phyloP scores from a whole-genome alignment of 371 early-diverging fungal genomes.

The Mortierella sp. region DNA sequence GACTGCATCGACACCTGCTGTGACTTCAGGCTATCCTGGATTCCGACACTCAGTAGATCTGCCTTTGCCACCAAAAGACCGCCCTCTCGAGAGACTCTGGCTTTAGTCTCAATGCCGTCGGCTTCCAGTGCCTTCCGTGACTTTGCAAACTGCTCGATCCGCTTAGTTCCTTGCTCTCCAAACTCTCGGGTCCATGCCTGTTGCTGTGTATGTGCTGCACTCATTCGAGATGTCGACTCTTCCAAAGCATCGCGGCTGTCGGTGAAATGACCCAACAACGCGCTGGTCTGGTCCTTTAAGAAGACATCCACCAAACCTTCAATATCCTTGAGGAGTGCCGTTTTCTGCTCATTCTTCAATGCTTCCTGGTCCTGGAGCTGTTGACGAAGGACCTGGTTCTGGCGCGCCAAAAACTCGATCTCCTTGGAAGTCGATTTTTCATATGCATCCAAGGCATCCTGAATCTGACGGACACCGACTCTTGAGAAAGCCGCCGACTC shows the following conservation, averaged over 20 bases:
- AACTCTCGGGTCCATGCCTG: constrained; percentile 26
- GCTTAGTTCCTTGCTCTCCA: constrained; percentile 20
- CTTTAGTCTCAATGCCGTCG: neutral
- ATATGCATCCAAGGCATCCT: constrained; percentile 25
- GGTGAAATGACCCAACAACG: constrained; percentile 33
- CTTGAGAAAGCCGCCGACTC: constrained; percentile 31
- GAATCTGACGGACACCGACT: constrained; percentile 22
- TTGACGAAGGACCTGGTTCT: constrained; percentile 38
- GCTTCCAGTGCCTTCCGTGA: constrained; percentile 23
- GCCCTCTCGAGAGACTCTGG: constrained; percentile 12
- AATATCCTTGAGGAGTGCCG: constrained; percentile 26
- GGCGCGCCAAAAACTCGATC: constrained; percentile 24
- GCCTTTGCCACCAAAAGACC: constrained; percentile 6
- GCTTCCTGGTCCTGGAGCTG: constrained; percentile 31
- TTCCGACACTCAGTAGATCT: constrained; percentile 2
- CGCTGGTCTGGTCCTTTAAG: constrained; percentile 29
- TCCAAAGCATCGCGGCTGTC: constrained; percentile 16
- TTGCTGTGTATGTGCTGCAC: constrained; percentile 31
- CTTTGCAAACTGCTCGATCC: constrained; percentile 15
- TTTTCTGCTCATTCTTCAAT: constrained; percentile 21
- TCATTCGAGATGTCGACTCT: constrained; percentile 25
- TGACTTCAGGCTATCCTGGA: constrained; percentile 22
- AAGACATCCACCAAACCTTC: constrained; percentile 34
- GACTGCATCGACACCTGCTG: constrained; percentile 33
- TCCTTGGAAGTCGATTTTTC: constrained; percentile 33